Base-by-base conservation (phyloP, 768 basidiomycete species). In the Mrakia hoshinonis region DNA sequence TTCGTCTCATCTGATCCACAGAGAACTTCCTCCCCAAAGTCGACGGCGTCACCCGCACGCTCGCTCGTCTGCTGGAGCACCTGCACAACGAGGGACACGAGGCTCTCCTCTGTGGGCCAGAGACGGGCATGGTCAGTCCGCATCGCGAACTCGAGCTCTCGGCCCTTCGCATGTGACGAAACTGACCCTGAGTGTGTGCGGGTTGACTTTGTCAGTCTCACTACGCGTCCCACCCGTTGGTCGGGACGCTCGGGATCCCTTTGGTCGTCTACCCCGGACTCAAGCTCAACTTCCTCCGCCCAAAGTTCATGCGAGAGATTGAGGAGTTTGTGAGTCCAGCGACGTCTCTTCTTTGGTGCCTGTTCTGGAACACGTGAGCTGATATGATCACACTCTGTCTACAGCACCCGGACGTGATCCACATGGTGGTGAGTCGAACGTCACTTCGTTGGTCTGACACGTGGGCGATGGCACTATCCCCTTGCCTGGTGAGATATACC, bases 21-120 rank as follows among this genome's bases (percentile, higher is more conserved):
- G 72, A 73, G 49, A 73, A 73, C 36, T 73, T 73, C 62, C 67
- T 73, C 5, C 72, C 72, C 13, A 73, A 73, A 39, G 76, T 83
- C 34, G 83, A 84, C 74, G 83, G 83, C 1, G 82, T 82, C 3
- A 84, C 83, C 0, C 69, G 82, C 18, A 83, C 82, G 0, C 73
- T 84, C 0, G 80, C 82, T 3, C 76, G 80, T 47, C 76, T 84
- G 6, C 78, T 84, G 22, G 79, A 81, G 58, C 81, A 83, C 69
- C 76, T 84, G 4, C 75, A 80, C 67, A 70, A 75, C 26, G 78
- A 81, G 60, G 82, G 83, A 7, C 82, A 83, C 74, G 77, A 80
- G 61, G 81, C 81, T 24, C 78, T 83, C 71, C 77, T 84, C 0
- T 75, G 83, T 13, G 82, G 83, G 0, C 83, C 83, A 0, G 76